A percentile compares a stretch with the other conserved stretches of the same genome.
Evolutionary conservation across 2,329 filamentous ascomycete genomes (phyloP).

Genomic region (Diaporthe sp.): DNA sequence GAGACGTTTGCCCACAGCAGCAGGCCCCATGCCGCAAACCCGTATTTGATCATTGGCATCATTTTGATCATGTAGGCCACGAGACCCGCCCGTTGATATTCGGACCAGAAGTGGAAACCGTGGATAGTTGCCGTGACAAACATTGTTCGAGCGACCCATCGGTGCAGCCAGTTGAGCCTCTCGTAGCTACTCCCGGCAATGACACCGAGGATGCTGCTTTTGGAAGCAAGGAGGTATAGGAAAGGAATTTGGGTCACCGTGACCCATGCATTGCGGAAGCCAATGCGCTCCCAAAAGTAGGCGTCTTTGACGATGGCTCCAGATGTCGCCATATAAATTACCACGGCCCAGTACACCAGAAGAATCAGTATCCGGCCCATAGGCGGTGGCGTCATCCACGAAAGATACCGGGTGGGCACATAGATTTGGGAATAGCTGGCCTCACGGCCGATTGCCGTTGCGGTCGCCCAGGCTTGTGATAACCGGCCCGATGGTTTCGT

Average conservation of each 20-base stretch:
- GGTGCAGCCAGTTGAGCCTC: conserved; percentile 79
- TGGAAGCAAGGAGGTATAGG: conserved; percentile 72
- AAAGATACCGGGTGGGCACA: conserved; percentile 59
- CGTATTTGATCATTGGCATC: conserved; percentile 76
- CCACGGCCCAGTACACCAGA: conserved; percentile 69
- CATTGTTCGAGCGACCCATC: conserved; percentile 79
- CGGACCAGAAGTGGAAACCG: conserved; percentile 76
- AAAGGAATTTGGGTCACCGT: conserved; percentile 75
- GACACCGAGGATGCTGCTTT: conserved; percentile 70
- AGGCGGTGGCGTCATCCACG: conserved; percentile 71
- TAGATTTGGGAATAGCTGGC: conserved; percentile 68
- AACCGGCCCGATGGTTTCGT: conserved; percentile 63
- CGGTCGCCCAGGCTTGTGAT: conserved; percentile 69
- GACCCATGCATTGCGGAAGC: conserved; percentile 77
- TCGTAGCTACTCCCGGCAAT: conserved; percentile 76
- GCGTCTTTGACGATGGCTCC: conserved; percentile 64
- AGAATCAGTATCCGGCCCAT: conserved; percentile 69
- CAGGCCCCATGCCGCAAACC: conserved; percentile 75
- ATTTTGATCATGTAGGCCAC: conserved; percentile 70
- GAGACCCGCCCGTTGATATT: conserved; percentile 73
- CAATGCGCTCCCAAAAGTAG: conserved; percentile 74
- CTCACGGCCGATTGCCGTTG: conserved; percentile 70
- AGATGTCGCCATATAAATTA: conserved; percentile 69
- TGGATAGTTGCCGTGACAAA: conserved; percentile 78
- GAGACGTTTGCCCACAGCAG: conserved; percentile 76